A percentile compares a stretch with the other conserved stretches of the same genome.
These are phyloP conservation scores for Westerdykella ornata DNA, from an alignment of 2,329 filamentous ascomycete genomes.

Conservation along the genomic window DNA sequence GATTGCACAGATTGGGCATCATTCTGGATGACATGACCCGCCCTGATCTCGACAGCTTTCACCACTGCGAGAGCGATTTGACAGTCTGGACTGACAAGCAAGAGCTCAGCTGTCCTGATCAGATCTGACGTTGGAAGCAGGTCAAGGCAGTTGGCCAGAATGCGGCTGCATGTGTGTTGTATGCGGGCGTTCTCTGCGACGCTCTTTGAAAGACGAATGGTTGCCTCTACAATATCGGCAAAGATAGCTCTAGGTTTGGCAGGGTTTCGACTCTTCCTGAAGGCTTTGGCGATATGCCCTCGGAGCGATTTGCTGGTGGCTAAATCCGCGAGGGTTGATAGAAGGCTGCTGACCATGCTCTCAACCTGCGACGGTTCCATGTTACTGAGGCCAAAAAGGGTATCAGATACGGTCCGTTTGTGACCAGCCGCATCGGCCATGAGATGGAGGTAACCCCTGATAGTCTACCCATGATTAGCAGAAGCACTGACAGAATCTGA, in stretches of 20 bases:
- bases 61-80: constrained; percentile 69
- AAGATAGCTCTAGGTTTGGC: constrained; percentile 27
- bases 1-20: constrained; percentile 62
- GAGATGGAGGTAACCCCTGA: constrained; percentile 70
- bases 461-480: constrained; percentile 44
- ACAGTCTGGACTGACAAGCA: constrained; percentile 69
- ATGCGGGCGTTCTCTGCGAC: constrained; percentile 44
- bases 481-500: not conserved
- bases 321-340: constrained; percentile 37
- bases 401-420: constrained; percentile 65
- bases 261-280: constrained; percentile 23
- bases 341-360: constrained; percentile 32
- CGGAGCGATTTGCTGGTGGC: constrained; percentile 29
- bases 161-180: constrained; percentile 51
- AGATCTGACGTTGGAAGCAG: constrained; percentile 83
- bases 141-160: constrained; percentile 73
- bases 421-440: constrained; percentile 68
- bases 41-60: constrained; percentile 64
- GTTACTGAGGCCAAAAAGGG: constrained; percentile 59
- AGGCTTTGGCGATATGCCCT: constrained; percentile 26
- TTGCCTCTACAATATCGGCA: constrained; percentile 37
- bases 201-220: constrained; percentile 55
- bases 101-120: constrained; percentile 74
- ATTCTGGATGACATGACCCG: constrained; percentile 64
- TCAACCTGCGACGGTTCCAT: constrained; percentile 37